These are phyloP conservation scores for Apiotrichum laibachii DNA, from an alignment of 1,284 basidiomycete species.

Conservation along the genomic window DNA sequence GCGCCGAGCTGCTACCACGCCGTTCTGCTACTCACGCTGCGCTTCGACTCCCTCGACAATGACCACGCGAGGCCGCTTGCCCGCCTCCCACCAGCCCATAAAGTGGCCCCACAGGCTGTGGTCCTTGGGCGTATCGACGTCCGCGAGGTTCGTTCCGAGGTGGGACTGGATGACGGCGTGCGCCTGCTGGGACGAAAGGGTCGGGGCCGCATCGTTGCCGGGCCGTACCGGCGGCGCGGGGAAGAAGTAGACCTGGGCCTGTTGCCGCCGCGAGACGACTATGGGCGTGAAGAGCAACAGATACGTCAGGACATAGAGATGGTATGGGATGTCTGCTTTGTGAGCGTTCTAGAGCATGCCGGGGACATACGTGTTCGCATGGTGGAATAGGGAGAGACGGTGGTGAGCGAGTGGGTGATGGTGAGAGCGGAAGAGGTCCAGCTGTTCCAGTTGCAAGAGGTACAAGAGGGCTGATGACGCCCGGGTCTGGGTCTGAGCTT, in stretches of 20 bases:
- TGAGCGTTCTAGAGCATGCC: too few relatives aligned
- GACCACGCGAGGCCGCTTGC: slow-evolving; percentile 39
- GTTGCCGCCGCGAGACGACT: background rate
- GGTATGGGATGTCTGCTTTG: too few relatives aligned
- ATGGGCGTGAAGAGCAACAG: background rate
- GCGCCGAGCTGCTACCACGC: too few relatives aligned
- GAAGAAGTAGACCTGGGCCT: slow-evolving; percentile 47
- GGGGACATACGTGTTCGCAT: too few relatives aligned
- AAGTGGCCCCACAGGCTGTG: slow-evolving; percentile 48
- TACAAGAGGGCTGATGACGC: too few relatives aligned
- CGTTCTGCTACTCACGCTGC: slow-evolving; percentile 40
- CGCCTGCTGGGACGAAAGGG: slow-evolving; percentile 44
- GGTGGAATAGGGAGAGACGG: too few relatives aligned
- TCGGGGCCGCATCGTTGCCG: slow-evolving; percentile 24
- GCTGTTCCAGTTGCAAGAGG: too few relatives aligned
- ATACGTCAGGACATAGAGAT: too few relatives aligned
- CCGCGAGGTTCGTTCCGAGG: slow-evolving; percentile 37
- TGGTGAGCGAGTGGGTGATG: too few relatives aligned
- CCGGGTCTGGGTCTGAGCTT: too few relatives aligned
- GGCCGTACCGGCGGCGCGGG: slow-evolving; percentile 35
- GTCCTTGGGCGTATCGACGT: slow-evolving; percentile 41
- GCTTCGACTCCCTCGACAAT: slow-evolving; percentile 43
- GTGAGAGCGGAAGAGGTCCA: too few relatives aligned
- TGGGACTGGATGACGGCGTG: slow-evolving; percentile 49
- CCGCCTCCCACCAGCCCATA: slow-evolving; percentile 24